Conservation (phyloP, 2,329 filamentous ascomycete species). For the Fusarium anguioides region DNA sequence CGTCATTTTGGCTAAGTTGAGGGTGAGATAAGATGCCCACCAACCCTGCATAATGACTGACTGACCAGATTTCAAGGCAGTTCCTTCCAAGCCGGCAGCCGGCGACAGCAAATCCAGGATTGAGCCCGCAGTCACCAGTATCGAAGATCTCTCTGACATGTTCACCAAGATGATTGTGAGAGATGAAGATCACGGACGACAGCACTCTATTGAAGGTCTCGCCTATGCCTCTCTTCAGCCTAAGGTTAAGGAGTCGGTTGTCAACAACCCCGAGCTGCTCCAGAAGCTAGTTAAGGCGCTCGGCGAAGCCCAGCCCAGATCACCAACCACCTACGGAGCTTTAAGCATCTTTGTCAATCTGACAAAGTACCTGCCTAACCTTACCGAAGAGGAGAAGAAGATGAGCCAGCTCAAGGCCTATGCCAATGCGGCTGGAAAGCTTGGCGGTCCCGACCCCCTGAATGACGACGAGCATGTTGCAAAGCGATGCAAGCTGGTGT, state of each 20-base stretch:
- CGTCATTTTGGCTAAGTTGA: conserved; percentile 79
- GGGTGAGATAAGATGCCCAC: conserved; percentile 55
- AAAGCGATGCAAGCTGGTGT: conserved; percentile 79
- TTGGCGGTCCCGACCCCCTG: conserved; percentile 71
- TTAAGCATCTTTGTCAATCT: conserved; percentile 89
- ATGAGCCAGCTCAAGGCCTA: conserved; percentile 94
- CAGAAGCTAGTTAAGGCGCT: conserved; percentile 75
- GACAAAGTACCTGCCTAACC: conserved; percentile 79
- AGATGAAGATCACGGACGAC: conserved; percentile 66
- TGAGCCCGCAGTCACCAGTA: conserved; percentile 66
- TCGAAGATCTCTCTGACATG: conserved; percentile 72
- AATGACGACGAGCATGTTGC: conserved; percentile 82
- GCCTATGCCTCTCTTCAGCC: conserved; percentile 91
- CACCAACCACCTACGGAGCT: conserved; percentile 83
- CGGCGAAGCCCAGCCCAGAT: conserved; percentile 67
- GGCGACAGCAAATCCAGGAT: conserved; percentile 58
- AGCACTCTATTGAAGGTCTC: conserved; percentile 87
- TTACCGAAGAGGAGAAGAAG: conserved; percentile 91
- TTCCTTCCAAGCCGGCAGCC: conserved; percentile 57
- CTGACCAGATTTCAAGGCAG: conserved; percentile 62
- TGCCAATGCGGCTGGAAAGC: conserved; percentile 81
- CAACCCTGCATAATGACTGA: conserved; percentile 57
- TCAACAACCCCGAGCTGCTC: conserved; percentile 74
- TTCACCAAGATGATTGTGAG: conserved; percentile 75
- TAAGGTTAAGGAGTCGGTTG: conserved; percentile 83